These are phyloP conservation scores for Rhodotorula sp. DNA, from an alignment of 1,284 basidiomycete genomes.

Conservation along the genomic window DNA sequence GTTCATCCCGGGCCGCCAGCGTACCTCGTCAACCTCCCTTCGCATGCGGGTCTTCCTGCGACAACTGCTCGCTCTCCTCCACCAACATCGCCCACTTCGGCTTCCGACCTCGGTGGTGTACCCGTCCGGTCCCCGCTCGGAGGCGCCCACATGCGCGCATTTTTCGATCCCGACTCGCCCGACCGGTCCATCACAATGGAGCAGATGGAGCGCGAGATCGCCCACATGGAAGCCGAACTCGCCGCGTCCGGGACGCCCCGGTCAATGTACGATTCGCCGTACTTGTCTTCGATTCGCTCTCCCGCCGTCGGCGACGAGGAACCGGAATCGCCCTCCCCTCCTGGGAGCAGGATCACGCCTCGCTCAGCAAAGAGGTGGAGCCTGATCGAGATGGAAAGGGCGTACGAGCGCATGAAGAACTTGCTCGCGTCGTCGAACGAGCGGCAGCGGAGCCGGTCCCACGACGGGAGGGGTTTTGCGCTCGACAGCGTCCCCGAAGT, in stretches of 20 bases:
- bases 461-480: not conserved
- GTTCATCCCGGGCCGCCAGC: not conserved
- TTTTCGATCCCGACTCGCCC: not conserved
- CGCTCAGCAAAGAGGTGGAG: slow-evolving; percentile 32
- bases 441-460: not conserved
- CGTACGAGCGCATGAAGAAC: slow-evolving; percentile 30
- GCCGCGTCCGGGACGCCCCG: not conserved
- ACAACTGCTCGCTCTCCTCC: not conserved
- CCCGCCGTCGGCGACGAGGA: not conserved
- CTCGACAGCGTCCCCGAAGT: not conserved
- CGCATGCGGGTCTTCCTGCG: not conserved
- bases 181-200: slow-evolving; percentile 23
- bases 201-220: slow-evolving; percentile 38
- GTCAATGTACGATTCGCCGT: slow-evolving; percentile 7
- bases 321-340: not conserved
- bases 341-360: slow-evolving; percentile 18
- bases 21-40: not conserved
- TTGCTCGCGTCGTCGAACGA: slow-evolving; percentile 19
- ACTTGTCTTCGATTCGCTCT: not conserved
- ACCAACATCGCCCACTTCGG: not conserved
- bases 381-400: slow-evolving; percentile 10
- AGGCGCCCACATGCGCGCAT: not conserved
- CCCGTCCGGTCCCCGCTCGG: not conserved
- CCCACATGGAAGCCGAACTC: slow-evolving; percentile 32
- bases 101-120: not conserved